Base-by-base conservation (phyloP, 805 yeast genomes). In the Spathaspora sp. region DNA sequence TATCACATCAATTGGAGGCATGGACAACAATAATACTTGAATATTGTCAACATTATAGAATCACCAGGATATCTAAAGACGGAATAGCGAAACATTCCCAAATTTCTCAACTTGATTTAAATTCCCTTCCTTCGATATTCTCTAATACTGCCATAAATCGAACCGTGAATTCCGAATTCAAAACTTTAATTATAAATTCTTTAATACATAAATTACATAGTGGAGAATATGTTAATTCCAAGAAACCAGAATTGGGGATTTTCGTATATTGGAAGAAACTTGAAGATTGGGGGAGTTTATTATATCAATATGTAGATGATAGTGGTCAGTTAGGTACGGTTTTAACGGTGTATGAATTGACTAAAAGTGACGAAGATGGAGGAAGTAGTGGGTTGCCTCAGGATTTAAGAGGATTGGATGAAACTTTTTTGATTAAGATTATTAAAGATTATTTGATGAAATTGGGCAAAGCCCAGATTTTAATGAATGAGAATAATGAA, bases 311-410 rank as follows among this genome's bases (percentile, higher is more conserved):
- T 53, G 65, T 70, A n/a, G 92, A 87, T 49, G 70, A 75, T 18
- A 81, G 93, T 0, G 97, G 97, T 0, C 96, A 90, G 61, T 71
- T 78, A 49, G 88, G 89, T 5, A 75, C 86, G 1, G 86, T 93
- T 1, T 69, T 93, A 48, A 93, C 98, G 0, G 66, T 91, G 14
- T 91, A 88, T 65, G 98, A 93, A 67, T 65, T 93, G 38, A 73
- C 85, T 0, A 79, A 81, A 52, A 86, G 88, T 49, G 40, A 35
- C 17, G 76, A 71, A 43, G 93, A 87, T 44, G 66, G 45, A 14
- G 32, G 32, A 5, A 29, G 23, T 14, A 40, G 79, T 49, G 79
- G 81, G 1, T 52, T 64, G 1, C 73, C 76, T 5, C 82, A 83
- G 60, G 86, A 80, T 44, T 84, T 92, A 58, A 76, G 76, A 50